phyloP scores from a whole-genome alignment of 2,329 filamentous ascomycete genomes.

The Neofusicoccum laricinum region DNA sequence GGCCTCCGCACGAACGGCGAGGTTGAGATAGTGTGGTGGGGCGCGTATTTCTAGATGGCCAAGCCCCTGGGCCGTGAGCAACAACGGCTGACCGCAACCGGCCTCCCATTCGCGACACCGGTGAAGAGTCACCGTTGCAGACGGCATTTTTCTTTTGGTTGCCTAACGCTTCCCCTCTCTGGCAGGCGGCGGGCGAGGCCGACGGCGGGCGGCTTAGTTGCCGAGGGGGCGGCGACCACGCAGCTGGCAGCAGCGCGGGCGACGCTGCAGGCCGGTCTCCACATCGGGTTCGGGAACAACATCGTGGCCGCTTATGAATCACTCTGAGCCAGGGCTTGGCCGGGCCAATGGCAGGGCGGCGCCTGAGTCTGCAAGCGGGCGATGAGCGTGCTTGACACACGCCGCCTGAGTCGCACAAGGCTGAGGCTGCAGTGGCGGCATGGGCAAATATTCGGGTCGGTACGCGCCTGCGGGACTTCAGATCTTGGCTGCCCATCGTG shows the following conservation, averaged over 20 bases:
- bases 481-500: constrained; percentile 6
- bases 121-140: not conserved
- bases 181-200: not conserved
- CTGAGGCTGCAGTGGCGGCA: not conserved
- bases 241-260: not conserved
- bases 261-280: not conserved
- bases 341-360: not conserved
- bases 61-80: not conserved
- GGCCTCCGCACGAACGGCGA: not conserved
- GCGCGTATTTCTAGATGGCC: not conserved
- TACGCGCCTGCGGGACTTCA: constrained; percentile 9
- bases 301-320: not conserved
- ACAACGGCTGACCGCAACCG: not conserved
- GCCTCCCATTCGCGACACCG: not conserved
- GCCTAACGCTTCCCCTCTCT: not conserved
- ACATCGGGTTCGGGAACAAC: not conserved
- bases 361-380: not conserved
- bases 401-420: constrained; percentile 6
- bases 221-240: not conserved
- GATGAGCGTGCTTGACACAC: not conserved
- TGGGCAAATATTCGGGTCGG: constrained; percentile 1
- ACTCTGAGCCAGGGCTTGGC: not conserved
- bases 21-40: not conserved
- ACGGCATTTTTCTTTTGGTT: not conserved
- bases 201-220: not conserved